These are phyloP conservation scores for Blastobotrys elegans DNA, from an alignment of 1,139 yeast species.

Conservation along the genomic window DNA sequence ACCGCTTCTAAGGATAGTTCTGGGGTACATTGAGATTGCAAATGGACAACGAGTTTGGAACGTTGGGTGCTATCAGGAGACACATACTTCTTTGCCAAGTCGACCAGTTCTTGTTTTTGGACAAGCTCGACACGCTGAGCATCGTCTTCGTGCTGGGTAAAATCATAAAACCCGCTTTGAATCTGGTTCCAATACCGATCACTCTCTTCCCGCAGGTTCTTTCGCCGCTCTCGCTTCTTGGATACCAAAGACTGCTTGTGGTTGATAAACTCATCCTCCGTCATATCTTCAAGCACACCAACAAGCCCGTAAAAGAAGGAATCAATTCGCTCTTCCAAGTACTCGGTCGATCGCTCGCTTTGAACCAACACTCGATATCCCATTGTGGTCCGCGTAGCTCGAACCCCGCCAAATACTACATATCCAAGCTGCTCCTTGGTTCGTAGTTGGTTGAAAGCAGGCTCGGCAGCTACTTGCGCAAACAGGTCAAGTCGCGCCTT, in stretches of 20 bases:
- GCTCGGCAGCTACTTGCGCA: conserved; percentile 72
- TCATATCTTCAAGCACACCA: conserved; percentile 39
- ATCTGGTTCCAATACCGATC: conserved; percentile 61
- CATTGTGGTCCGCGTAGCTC: conserved; percentile 64
- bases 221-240: conserved; percentile 63
- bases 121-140: conserved; percentile 52
- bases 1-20: conserved; percentile 22
- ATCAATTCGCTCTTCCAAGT: conserved; percentile 72
- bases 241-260: conserved; percentile 65
- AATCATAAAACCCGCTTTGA: conserved; percentile 73
- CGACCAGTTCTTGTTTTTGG: conserved; percentile 52
- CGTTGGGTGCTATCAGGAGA: conserved; percentile 39
- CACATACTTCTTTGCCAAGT: conserved; percentile 49
- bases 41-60: conserved; percentile 54
- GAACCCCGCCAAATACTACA: conserved; percentile 76
- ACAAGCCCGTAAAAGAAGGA: conserved; percentile 49
- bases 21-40: conserved; percentile 51
- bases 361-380: conserved; percentile 81
- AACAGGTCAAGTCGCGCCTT: conserved; percentile 58
- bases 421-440: conserved; percentile 91
- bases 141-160: conserved; percentile 49
- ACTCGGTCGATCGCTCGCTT: conserved; percentile 72
- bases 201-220: conserved; percentile 75
- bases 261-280: conserved; percentile 59
- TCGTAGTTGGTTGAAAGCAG: conserved; percentile 82